These are phyloP conservation scores for Batkoa obscura DNA, from an alignment of 371 early-diverging fungal genomes.

Conservation along the genomic window DNA sequence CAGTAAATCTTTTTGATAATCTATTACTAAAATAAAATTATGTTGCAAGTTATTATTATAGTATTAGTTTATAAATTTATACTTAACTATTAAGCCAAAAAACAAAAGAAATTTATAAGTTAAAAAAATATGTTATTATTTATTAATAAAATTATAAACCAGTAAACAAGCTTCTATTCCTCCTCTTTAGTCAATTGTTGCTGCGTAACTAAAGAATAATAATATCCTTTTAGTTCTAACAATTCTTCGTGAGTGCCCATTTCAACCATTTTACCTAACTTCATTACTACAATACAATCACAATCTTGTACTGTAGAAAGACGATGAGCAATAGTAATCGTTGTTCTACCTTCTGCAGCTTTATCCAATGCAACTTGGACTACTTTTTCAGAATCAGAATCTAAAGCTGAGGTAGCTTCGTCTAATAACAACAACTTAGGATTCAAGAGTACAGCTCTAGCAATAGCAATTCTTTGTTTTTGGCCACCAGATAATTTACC, in stretches of 20 bases:
- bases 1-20: too few species aligned
- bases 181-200: slow-evolving; percentile 11
- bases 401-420: slow-evolving; percentile 91
- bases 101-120: slow-evolving; percentile 10
- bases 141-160: slow-evolving; percentile 38
- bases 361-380: slow-evolving; percentile 75
- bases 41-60: too few species aligned
- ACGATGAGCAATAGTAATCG: slow-evolving; percentile 49
- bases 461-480: slow-evolving; percentile 49
- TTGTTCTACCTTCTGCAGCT: slow-evolving; percentile 42
- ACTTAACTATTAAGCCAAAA: too few species aligned
- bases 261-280: slow-evolving; percentile 58
- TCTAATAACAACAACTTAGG: slow-evolving; percentile 79
- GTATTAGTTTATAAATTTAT: too few species aligned
- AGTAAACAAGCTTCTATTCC: slow-evolving; percentile 16
- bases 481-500: slow-evolving; percentile 47
- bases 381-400: slow-evolving; percentile 71
- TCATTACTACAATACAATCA: slow-evolving; percentile 55
- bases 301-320: slow-evolving; percentile 55
- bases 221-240: slow-evolving; percentile 17
- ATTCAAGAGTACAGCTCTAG: slow-evolving; percentile 57
- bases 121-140: slow-evolving; percentile 67
- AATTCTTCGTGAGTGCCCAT: slow-evolving; percentile 62
- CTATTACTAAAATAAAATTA: too few species aligned
- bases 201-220: slow-evolving; percentile 18